These are phyloP conservation scores for Delphinella strobiligena DNA, from an alignment of 2,329 filamentous ascomycete genomes.

Conservation along the genomic window DNA sequence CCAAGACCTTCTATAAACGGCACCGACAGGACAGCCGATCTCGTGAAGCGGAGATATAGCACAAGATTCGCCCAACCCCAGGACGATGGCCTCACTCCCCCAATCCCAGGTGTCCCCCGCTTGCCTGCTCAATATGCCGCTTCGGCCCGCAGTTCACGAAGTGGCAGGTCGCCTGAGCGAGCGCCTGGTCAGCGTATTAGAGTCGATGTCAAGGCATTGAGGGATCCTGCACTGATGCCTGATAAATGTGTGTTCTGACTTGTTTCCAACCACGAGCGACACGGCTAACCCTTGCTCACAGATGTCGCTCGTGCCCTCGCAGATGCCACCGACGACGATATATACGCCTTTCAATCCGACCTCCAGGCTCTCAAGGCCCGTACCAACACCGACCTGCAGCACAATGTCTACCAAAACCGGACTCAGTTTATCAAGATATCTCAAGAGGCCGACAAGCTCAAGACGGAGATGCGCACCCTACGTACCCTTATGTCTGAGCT, in stretches of 20 bases:
- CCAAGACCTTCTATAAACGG: constrained; percentile 25
- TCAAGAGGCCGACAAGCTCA: constrained; percentile 96
- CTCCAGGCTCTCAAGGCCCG: constrained; percentile 66
- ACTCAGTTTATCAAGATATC: constrained; percentile 99
- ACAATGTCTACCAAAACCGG: constrained; percentile 92
- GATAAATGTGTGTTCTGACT: constrained; percentile 55
- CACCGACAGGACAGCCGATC: constrained; percentile 52
- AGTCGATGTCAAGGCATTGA: constrained; percentile 65
- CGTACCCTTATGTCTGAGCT: constrained; percentile 86
- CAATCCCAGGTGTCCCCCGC: constrained; percentile 47
- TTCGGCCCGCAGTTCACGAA: constrained; percentile 28
- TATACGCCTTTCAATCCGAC: constrained; percentile 65
- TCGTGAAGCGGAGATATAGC: constrained; percentile 91
- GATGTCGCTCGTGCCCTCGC: constrained; percentile 60
- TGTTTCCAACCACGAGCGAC: too few relatives aligned
- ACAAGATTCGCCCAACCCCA: constrained; percentile 60
- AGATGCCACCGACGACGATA: constrained; percentile 79
- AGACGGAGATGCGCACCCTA: constrained; percentile 86
- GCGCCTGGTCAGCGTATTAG: constrained; percentile 45
- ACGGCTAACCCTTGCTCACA: constrained; percentile 14
- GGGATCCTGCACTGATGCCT: constrained; percentile 64
- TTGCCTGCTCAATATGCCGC: constrained; percentile 45
- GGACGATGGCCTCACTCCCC: constrained; percentile 48
- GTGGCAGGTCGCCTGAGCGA: constrained; percentile 33
- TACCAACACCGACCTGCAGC: constrained; percentile 74